These are phyloP conservation scores for Carpinus viminea DNA, from an alignment of 306 rosid genomes.

Conservation along the genomic window DNA sequence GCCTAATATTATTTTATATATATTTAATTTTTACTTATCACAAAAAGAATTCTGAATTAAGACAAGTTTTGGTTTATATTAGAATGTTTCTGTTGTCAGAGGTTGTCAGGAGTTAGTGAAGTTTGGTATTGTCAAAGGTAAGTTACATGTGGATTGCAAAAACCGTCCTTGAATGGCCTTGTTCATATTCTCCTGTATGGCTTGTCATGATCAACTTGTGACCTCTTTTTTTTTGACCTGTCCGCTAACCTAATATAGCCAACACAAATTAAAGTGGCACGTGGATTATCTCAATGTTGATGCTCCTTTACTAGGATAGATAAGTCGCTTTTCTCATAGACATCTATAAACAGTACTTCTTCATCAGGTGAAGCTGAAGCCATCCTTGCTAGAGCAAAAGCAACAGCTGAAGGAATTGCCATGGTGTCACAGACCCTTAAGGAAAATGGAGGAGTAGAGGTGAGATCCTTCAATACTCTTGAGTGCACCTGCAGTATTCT, in stretches of 20 bases:
- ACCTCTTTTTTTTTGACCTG: conserved; percentile 18
- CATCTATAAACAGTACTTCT: conserved; percentile 17
- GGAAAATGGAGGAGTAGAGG: conserved; percentile 88
- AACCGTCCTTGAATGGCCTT: conserved; percentile 6
- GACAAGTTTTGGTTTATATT: not conserved
- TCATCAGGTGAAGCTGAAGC: conserved; percentile 95
- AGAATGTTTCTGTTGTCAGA: not conserved
- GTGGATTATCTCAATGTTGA: conserved; percentile 20
- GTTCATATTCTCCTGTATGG: conserved; percentile 16
- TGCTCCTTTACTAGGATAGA: conserved; percentile 20
- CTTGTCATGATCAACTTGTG: not conserved
- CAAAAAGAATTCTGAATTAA: not conserved
- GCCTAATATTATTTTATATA: too few species aligned
- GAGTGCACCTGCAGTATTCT: conserved; percentile 4
- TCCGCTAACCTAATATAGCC: conserved; percentile 7
- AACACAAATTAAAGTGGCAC: conserved; percentile 13
- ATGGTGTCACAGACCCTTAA: conserved; percentile 68
- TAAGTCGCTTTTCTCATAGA: conserved; percentile 8
- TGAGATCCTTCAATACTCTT: conserved; percentile 37
- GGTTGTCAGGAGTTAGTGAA: not conserved
- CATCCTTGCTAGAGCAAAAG: conserved; percentile 86
- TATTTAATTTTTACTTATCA: too few species aligned
- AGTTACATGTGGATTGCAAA: not conserved
- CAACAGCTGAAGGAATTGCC: conserved; percentile 83
- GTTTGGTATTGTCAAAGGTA: too few species aligned